phyloP scores from a whole-genome alignment of 257 asterid genomes.

The Capsicum rhomboideum region DNA sequence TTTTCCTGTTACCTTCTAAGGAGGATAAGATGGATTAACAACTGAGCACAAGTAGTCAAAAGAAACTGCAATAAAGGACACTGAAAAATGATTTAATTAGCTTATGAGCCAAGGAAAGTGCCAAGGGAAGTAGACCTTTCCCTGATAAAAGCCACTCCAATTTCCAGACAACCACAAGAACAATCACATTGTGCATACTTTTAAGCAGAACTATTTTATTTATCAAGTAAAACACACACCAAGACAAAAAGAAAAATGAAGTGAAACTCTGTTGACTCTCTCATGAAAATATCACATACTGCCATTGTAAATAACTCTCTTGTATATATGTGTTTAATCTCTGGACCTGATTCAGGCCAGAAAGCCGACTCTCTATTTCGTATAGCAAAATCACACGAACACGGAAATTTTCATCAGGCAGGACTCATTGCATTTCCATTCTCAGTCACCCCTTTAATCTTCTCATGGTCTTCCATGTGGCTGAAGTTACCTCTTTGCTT shows the following conservation, averaged over 20 bases:
- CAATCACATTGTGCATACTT: neutral
- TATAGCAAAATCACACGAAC: neutral
- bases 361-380: neutral
- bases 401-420: neutral
- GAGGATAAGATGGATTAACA: neutral
- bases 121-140: neutral
- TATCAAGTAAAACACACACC: neutral
- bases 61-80: neutral
- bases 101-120: neutral
- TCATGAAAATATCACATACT: neutral
- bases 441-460: conserved; percentile 18
- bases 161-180: neutral
- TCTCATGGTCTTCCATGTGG: conserved; percentile 37
- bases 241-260: neutral
- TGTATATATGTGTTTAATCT: neutral
- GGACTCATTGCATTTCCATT: conserved; percentile 17
- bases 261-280: neutral
- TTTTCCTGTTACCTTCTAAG: neutral
- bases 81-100: neutral
- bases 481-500: conserved; percentile 78
- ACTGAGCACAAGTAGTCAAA: neutral
- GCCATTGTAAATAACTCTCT: neutral
- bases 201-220: neutral
- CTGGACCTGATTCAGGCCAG: neutral
- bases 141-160: neutral